These are phyloP conservation scores for Termitomyces sp. DNA, from an alignment of 768 basidiomycete genomes.

Conservation along the genomic window DNA sequence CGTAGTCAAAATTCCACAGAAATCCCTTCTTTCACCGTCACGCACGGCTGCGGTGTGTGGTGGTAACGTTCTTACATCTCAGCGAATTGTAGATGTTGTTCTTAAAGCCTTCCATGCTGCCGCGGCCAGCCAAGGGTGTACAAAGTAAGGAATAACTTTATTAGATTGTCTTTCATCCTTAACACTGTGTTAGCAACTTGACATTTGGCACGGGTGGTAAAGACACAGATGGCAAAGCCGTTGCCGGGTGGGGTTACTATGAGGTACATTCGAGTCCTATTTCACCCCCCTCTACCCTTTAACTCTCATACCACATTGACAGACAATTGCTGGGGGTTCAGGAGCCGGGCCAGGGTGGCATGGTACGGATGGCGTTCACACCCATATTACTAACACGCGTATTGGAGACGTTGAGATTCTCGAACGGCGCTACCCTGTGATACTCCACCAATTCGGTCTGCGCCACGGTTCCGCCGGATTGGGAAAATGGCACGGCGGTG, in stretches of 20 bases:
- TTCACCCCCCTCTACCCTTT: conserved; percentile 8
- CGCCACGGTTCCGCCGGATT: conserved; percentile 66
- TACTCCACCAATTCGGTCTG: conserved; percentile 80
- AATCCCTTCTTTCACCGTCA: conserved; percentile 76
- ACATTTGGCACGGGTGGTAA: conserved; percentile 92
- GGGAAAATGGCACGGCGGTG: conserved; percentile 76
- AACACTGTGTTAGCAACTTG: conserved; percentile 54
- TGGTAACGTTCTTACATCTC: conserved; percentile 88
- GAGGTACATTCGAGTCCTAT: conserved; percentile 42
- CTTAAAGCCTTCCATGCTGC: conserved; percentile 89
- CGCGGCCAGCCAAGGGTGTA: conserved; percentile 92
- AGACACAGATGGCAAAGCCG: conserved; percentile 68
- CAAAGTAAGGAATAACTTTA: conserved; percentile 57
- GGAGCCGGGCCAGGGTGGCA: conserved; percentile 90
- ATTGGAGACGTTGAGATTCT: conserved; percentile 94
- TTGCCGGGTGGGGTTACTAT: conserved; percentile 89
- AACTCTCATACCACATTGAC: conserved; percentile 6
- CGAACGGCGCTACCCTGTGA: conserved; percentile 90
- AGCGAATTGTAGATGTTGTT: conserved; percentile 93
- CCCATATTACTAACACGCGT: conserved; percentile 90
- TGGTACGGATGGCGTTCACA: conserved; percentile 91
- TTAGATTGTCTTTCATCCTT: conserved; percentile 7
- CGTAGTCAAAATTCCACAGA: conserved; percentile 75
- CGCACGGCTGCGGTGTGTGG: conserved; percentile 89
- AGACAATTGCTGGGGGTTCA: conserved; percentile 94